phyloP scores from a whole-genome alignment of 306 rosid genomes.

The Cyamopsis tetragonoloba region DNA sequence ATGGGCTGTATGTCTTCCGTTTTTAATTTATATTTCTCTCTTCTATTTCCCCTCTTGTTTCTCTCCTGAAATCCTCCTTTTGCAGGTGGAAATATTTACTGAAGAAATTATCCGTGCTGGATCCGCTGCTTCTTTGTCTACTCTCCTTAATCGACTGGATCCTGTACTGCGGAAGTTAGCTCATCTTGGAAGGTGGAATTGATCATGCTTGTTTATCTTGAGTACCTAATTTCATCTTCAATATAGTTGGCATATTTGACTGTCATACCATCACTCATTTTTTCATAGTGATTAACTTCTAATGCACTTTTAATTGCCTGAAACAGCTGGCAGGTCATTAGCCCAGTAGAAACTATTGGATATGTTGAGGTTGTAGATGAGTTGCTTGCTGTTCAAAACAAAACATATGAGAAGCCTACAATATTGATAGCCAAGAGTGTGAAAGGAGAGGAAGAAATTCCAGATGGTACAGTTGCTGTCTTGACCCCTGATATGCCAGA shows the following conservation, averaged over 20 bases:
- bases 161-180: slow-evolving; percentile 92
- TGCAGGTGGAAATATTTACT: slow-evolving; percentile 89
- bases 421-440: slow-evolving; percentile 83
- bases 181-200: slow-evolving; percentile 81
- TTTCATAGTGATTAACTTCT: slow-evolving; percentile 31
- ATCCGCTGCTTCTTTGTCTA: slow-evolving; percentile 91
- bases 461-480: slow-evolving; percentile 97
- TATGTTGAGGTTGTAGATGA: slow-evolving; percentile 86
- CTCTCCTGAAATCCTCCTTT: slow-evolving; percentile 40
- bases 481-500: slow-evolving; percentile 99
- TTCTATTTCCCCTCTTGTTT: slow-evolving; percentile 1
- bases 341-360: slow-evolving; percentile 87
- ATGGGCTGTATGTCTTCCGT: slow-evolving; percentile 85
- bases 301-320: slow-evolving; percentile 32
- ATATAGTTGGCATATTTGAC: neutral
- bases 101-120: slow-evolving; percentile 99
- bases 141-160: slow-evolving; percentile 87
- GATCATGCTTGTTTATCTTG: slow-evolving; percentile 14
- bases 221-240: slow-evolving; percentile 26
- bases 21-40: slow-evolving; percentile 1
- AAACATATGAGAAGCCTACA: slow-evolving; percentile 75
- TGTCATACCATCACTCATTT: slow-evolving; percentile 2
- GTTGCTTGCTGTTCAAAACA: slow-evolving; percentile 89
- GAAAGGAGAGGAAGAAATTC: slow-evolving; percentile 98
- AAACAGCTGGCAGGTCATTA: slow-evolving; percentile 98